Base-by-base conservation (phyloP, 2,329 filamentous ascomycete genomes). In the Clonostachys sp. region DNA sequence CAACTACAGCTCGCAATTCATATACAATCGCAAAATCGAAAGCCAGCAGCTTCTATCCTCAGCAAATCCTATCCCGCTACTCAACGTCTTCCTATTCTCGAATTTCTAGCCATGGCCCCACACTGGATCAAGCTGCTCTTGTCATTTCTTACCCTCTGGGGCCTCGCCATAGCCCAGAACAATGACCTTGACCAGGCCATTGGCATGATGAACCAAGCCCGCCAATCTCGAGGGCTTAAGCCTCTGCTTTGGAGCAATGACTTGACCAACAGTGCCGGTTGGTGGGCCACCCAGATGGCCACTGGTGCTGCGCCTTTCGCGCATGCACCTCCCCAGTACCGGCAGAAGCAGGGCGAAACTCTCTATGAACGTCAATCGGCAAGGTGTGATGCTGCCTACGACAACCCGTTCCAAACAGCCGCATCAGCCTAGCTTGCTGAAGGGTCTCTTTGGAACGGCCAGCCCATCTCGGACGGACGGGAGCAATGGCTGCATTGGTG, bases 401-500 rank as follows among this genome's bases (percentile, higher is more conserved):
- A 60, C 20, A 55, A 41, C 12, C 63, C 63, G 33, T 43, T 66
- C 16, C 58, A 62, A 42, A 55, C 57, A 4, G 61, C 61, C 6
- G 56, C 60, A 44, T 53, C 50, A 8, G 53, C 53, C 12, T 68
- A 64, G 65, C 59, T 68, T 2, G 53, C 52, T 8, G 53, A 67
- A 44, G 62, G 50, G 30, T 49, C 53, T 18, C 45, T 61, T 14
- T 68, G 63, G 46, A 51, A 55, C 24, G 57, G 59, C 14, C 55
- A 60, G 48, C 58, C 63, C 41, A 55, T 67, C 40, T 54, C 51
- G 13, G 60, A 59, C 7, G 63, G 63, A 7, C 55, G 60, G 13
- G 64, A 66, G 48, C 55, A 55, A 4, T 67, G 64, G 64, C 57
- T 66, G 20, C 65, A 68, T 39, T 67, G 63, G 62, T 63, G 64